phyloP scores from a whole-genome alignment of 2,329 filamentous ascomycete genomes.

The Metarhizium robertsii region DNA sequence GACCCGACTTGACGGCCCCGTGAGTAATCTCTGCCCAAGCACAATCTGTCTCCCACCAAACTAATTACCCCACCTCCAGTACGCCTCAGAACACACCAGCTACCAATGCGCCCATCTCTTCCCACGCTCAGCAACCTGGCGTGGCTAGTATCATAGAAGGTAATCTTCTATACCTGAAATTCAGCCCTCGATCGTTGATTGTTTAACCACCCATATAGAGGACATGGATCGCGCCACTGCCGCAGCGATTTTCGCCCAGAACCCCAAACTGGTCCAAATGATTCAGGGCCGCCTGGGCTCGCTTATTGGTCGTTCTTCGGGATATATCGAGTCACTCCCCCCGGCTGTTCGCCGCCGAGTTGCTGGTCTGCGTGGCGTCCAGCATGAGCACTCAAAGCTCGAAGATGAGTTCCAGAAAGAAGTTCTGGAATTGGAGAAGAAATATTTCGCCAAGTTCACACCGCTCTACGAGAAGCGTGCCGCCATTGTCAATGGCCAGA shows the following conservation, averaged over 20 bases:
- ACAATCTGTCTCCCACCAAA: constrained; percentile 14
- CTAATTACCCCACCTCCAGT: constrained; percentile 45
- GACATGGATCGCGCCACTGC: constrained; percentile 80
- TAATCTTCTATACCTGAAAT: constrained; percentile 35
- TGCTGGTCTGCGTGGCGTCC: constrained; percentile 90
- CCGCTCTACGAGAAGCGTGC: constrained; percentile 94
- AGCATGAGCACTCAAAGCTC: constrained; percentile 97
- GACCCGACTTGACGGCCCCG: constrained; percentile 49
- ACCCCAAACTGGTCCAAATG: constrained; percentile 91
- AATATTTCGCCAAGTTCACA: constrained; percentile 98
- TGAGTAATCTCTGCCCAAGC: constrained; percentile 29
- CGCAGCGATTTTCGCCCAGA: constrained; percentile 88
- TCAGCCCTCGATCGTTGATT: background rate
- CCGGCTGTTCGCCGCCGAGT: constrained; percentile 84
- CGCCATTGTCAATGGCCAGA: constrained; percentile 78
- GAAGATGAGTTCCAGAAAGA: constrained; percentile 98
- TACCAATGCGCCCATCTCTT: constrained; percentile 92
- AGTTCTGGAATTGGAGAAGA: constrained; percentile 96
- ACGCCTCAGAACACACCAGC: constrained; percentile 98
- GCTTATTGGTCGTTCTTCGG: constrained; percentile 89
- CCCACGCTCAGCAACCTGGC: constrained; percentile 89
- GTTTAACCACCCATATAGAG: constrained; percentile 45
- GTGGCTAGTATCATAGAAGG: constrained; percentile 96
- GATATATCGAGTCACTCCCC: constrained; percentile 95
- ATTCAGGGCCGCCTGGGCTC: constrained; percentile 93